phyloP scores from a whole-genome alignment of 2,329 filamentous ascomycete species.

The Kalmusia sp. region DNA sequence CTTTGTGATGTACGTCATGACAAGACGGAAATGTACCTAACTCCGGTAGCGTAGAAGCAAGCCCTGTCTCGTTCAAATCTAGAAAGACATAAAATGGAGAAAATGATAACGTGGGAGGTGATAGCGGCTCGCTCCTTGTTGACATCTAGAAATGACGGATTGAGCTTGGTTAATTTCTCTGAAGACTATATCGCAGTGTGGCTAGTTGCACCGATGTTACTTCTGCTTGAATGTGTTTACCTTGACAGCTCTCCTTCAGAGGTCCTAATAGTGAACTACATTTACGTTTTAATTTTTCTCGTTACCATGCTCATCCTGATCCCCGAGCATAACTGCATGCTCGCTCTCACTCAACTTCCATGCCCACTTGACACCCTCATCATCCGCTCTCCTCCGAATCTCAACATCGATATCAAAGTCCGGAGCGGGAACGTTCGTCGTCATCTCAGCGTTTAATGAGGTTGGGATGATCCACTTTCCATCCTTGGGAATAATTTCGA shows the following conservation, averaged over 20 bases:
- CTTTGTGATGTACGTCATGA: neutral
- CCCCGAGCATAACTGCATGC: neutral
- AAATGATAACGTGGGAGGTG: neutral
- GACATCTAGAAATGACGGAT: neutral
- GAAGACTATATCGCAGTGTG: neutral
- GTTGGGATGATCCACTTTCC: conserved; percentile 19
- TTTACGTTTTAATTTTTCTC: neutral
- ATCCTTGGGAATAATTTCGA: conserved; percentile 28
- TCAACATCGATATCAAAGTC: conserved; percentile 21
- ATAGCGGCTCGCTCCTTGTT: neutral
- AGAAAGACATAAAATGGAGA: neutral
- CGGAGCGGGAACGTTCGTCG: conserved; percentile 13
- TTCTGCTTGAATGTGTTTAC: neutral
- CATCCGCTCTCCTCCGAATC: conserved; percentile 10
- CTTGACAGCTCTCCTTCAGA: no score
- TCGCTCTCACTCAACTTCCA: conserved; percentile 13
- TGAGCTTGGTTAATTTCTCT: neutral
- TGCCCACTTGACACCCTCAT: conserved; percentile 11
- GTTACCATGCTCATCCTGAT: conserved; percentile 5
- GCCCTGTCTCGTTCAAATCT: neutral
- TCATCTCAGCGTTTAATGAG: conserved; percentile 17
- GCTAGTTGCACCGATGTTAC: conserved; percentile 1
- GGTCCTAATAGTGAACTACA: no score
- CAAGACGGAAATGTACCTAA: neutral
- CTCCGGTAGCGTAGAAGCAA: neutral